A percentile compares a stretch with the other conserved stretches of the same genome.
Evolutionary conservation across 495 filamentous ascomycete species (phyloP).

Genomic region (Thermochaetoides thermophila): DNA sequence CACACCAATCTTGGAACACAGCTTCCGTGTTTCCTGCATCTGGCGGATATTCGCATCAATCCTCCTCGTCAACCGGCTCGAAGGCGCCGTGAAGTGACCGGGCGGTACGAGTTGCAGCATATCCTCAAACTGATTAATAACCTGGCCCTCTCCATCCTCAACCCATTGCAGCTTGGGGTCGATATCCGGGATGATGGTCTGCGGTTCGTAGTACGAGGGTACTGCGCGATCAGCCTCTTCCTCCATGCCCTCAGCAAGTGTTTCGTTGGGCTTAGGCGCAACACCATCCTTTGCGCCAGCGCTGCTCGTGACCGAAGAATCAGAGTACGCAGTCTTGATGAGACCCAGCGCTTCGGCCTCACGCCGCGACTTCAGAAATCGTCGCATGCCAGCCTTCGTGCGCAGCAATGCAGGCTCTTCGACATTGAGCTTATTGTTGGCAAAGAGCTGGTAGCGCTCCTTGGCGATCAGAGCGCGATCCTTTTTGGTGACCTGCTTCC

Average conservation of each 20-base stretch:
- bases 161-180: slow-evolving; percentile 62
- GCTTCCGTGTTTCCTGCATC: slow-evolving; percentile 92
- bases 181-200: slow-evolving; percentile 76
- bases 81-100: slow-evolving; percentile 63
- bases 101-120: slow-evolving; percentile 57
- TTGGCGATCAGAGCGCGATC: slow-evolving; percentile 76
- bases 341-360: slow-evolving; percentile 34
- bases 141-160: slow-evolving; percentile 72
- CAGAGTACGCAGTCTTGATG: slow-evolving; percentile 24
- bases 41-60: slow-evolving; percentile 85
- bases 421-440: slow-evolving; percentile 63
- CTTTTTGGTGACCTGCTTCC: slow-evolving; percentile 98
- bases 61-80: slow-evolving; percentile 59
- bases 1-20: slow-evolving; percentile 88
- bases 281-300: too few species aligned
- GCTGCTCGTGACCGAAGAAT: too few species aligned
- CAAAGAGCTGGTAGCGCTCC: slow-evolving; percentile 68
- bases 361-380: slow-evolving; percentile 63
- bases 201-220: slow-evolving; percentile 86
- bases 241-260: slow-evolving; percentile 83
- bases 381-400: slow-evolving; percentile 48
- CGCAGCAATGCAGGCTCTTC: slow-evolving; percentile 80
- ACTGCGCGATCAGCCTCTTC: slow-evolving; percentile 63
- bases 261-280: slow-evolving; percentile 39
- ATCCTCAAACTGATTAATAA: slow-evolving; percentile 73